A percentile compares a stretch with the other conserved stretches of the same genome.
These are phyloP conservation scores for Chytridiales sp. DNA, from an alignment of 371 early-diverging fungal genomes.

Conservation along the genomic window DNA sequence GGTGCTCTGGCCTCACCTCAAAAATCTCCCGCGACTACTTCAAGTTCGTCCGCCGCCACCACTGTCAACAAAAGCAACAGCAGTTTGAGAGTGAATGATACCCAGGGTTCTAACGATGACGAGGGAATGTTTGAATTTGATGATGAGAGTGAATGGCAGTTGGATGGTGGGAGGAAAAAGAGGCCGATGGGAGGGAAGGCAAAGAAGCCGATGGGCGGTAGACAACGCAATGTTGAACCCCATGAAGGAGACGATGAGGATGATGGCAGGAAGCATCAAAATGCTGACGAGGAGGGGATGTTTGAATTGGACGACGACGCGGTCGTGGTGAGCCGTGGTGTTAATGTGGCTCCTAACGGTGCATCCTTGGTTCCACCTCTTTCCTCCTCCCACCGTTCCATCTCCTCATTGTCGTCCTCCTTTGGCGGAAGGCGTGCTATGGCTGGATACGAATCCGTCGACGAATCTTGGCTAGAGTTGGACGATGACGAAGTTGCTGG, in stretches of 20 bases:
- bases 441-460: slow-evolving; percentile 23
- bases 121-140: slow-evolving; percentile 18
- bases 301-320: slow-evolving; percentile 28
- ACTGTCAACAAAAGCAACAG: no score
- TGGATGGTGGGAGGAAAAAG: slow-evolving; percentile 17
- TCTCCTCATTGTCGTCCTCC: slow-evolving; percentile 9
- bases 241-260: neutral
- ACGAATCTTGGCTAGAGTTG: slow-evolving; percentile 53
- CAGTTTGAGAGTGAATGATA: no score
- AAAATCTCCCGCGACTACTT: no score
- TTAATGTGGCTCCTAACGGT: neutral
- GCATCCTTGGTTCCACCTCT: slow-evolving; percentile 10
- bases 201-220: neutral
- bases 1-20: no score
- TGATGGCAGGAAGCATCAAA: slow-evolving; percentile 4
- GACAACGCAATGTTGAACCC: slow-evolving; percentile 4
- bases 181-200: neutral
- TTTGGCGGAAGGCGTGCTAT: slow-evolving; percentile 2
- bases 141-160: slow-evolving; percentile 26
- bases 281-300: slow-evolving; percentile 27
- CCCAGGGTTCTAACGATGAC: neutral
- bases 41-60: no score
- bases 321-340: slow-evolving; percentile 4
- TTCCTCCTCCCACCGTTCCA: slow-evolving; percentile 8
- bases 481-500: slow-evolving; percentile 87